These are phyloP conservation scores for Flaveria floridana DNA, from an alignment of 140 eudicot species.

Conservation along the genomic window DNA sequence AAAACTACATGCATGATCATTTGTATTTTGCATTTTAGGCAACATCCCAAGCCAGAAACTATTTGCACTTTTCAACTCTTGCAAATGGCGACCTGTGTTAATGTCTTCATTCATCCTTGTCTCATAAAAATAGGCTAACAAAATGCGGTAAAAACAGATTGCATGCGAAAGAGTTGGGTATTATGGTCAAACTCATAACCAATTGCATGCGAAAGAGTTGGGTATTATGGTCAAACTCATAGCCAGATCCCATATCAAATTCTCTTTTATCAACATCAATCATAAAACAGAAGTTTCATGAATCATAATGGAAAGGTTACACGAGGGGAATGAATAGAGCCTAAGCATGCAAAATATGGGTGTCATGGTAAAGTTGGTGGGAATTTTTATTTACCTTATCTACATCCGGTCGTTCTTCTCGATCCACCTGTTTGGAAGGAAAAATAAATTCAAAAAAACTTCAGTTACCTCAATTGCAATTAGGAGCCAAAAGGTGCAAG, in stretches of 20 bases:
- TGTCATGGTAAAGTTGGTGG: constrained; percentile 52
- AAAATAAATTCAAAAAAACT: neutral
- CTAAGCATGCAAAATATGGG: neutral
- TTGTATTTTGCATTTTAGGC: neutral
- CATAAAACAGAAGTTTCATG: neutral
- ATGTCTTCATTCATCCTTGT: constrained; percentile 12
- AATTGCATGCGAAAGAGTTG: neutral
- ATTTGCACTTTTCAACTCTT: neutral
- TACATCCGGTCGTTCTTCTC: constrained; percentile 97
- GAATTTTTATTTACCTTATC: constrained; percentile 61
- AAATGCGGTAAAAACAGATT: neutral
- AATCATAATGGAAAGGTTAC: neutral
- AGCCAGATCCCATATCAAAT: constrained; percentile 16
- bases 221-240: constrained; percentile 9
- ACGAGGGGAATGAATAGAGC: neutral
- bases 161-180: constrained; percentile 10
- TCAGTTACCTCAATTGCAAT: neutral
- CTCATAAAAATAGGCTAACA: neutral
- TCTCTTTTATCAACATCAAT: neutral
- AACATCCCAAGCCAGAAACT: neutral
- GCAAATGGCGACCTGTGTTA: neutral
- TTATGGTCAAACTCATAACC: constrained; percentile 16
- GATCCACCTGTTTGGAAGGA: constrained; percentile 69
- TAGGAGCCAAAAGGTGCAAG: constrained; percentile 8
- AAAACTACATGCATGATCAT: constrained; percentile 11